phyloP scores from a whole-genome alignment of 768 basidiomycete genomes.

The Grammothele lineata region DNA sequence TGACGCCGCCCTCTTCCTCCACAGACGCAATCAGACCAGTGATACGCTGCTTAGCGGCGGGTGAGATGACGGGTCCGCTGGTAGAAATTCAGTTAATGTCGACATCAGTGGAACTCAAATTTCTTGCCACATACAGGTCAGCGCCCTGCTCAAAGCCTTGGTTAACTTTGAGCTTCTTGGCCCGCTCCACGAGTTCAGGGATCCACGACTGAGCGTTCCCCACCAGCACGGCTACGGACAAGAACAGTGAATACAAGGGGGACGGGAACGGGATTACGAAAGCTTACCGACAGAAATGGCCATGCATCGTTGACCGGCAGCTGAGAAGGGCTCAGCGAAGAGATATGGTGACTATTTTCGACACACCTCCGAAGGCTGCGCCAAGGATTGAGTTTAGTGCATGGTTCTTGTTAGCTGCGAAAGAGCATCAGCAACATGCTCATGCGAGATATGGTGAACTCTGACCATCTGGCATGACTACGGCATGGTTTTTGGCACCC shows the following conservation, averaged over 20 bases:
- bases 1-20: conserved; percentile 76
- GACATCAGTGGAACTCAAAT: background rate
- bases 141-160: conserved; percentile 87
- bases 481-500: conserved; percentile 96
- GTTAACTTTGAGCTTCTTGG: conserved; percentile 73
- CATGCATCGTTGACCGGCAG: conserved; percentile 98
- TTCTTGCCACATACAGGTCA: conserved; percentile 75
- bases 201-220: conserved; percentile 80
- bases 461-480: conserved; percentile 90
- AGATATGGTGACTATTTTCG: too few relatives aligned
- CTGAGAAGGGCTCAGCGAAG: conserved; percentile 31
- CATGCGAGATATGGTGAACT: background rate
- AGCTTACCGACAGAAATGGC: conserved; percentile 82
- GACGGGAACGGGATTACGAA: background rate
- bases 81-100: conserved; percentile 1
- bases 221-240: conserved; percentile 63
- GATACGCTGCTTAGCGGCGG: conserved; percentile 75
- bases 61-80: conserved; percentile 80
- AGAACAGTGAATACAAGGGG: background rate
- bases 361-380: conserved; percentile 82
- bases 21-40: conserved; percentile 69
- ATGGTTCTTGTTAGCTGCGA: conserved; percentile 84
- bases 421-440: background rate
- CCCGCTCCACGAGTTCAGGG: conserved; percentile 79
- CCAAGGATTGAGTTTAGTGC: conserved; percentile 90